Conservation (phyloP, 345 rosid genomes). For the Limnanthes douglasii region DNA sequence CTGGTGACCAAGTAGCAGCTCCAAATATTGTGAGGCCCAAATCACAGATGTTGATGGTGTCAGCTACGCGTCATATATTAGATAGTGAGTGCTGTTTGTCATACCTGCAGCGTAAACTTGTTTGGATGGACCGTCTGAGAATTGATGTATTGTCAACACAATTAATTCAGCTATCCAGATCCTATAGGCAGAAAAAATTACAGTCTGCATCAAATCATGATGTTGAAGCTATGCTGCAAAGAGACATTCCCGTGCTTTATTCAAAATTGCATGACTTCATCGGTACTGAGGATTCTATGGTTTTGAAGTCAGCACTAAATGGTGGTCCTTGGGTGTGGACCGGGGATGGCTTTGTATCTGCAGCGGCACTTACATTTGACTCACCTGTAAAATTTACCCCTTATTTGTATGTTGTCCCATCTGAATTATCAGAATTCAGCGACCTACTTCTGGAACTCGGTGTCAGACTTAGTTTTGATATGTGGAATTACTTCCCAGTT, state of each 20-base stretch:
- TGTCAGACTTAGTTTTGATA: slow-evolving; percentile 66
- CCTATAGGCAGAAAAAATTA: slow-evolving; percentile 37
- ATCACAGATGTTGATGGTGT: slow-evolving; percentile 73
- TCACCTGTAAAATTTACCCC: slow-evolving; percentile 93
- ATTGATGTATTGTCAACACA: slow-evolving; percentile 43
- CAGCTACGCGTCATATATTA: slow-evolving; percentile 57
- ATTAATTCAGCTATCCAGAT: slow-evolving; percentile 56
- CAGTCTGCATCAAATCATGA: slow-evolving; percentile 27
- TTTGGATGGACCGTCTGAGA: slow-evolving; percentile 54
- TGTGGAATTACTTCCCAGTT: slow-evolving; percentile 62
- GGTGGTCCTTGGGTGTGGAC: slow-evolving; percentile 90
- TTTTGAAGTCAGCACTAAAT: slow-evolving; percentile 42
- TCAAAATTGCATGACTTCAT: slow-evolving; percentile 43
- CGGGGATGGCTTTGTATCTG: slow-evolving; percentile 76
- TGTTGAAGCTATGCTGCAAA: slow-evolving; percentile 41
- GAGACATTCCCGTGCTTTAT: slow-evolving; percentile 53
- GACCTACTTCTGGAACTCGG: slow-evolving; percentile 71
- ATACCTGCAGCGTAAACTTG: slow-evolving; percentile 61
- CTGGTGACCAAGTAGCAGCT: slow-evolving; percentile 38
- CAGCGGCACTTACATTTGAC: slow-evolving; percentile 84
- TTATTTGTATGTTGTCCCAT: slow-evolving; percentile 90
- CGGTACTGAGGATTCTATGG: slow-evolving; percentile 41
- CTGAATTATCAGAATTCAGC: slow-evolving; percentile 71
- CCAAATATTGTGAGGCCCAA: slow-evolving; percentile 73
- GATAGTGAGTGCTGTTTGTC: slow-evolving; percentile 49